These are phyloP conservation scores for Mitragyna speciosa DNA, from an alignment of 257 asterid genomes.

Conservation along the genomic window DNA sequence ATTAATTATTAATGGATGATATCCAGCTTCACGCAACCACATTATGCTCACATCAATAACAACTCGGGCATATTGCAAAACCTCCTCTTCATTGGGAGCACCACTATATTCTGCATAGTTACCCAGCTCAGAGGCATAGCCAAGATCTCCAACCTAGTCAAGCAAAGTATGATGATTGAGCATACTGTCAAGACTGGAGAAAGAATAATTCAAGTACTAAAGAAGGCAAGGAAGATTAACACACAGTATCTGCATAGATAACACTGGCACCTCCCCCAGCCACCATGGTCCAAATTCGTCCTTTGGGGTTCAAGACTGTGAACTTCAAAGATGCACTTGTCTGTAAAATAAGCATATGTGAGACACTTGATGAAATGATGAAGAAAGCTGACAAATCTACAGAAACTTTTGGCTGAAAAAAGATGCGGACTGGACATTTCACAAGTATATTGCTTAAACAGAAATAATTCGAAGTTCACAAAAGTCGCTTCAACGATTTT, in stretches of 20 bases:
- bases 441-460: neutral
- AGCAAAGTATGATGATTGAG: neutral
- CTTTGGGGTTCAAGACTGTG: slow-evolving; percentile 92
- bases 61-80: slow-evolving; percentile 93
- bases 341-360: slow-evolving; percentile 37
- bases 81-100: slow-evolving; percentile 97
- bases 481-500: neutral
- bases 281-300: slow-evolving; percentile 97
- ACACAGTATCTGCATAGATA: slow-evolving; percentile 85
- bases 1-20: neutral
- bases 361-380: neutral
- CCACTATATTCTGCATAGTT: slow-evolving; percentile 97
- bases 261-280: slow-evolving; percentile 99
- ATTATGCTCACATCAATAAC: slow-evolving; percentile 72
- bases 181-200: neutral
- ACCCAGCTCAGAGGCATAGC: slow-evolving; percentile 92
- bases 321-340: slow-evolving; percentile 97
- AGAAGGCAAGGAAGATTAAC: slow-evolving; percentile 30
- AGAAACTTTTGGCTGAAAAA: neutral
- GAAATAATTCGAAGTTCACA: neutral
- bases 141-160: slow-evolving; percentile 90
- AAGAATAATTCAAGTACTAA: neutral
- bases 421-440: neutral
- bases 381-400: neutral
- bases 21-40: neutral